Base-by-base conservation (phyloP, 768 basidiomycete species). In the Leccinum disarticulatum region DNA sequence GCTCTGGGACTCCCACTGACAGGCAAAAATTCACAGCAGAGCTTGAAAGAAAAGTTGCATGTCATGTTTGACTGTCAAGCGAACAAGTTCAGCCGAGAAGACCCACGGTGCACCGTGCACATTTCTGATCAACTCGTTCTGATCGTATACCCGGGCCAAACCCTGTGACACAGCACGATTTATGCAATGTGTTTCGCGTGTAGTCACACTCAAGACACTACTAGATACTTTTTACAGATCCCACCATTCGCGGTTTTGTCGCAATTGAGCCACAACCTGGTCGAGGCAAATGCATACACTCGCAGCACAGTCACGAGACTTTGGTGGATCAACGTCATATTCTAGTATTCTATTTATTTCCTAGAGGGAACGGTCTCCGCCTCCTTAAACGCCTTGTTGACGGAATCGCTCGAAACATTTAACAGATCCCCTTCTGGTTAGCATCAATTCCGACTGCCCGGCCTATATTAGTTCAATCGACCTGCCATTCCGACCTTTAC, bases 401-500 rank as follows among this genome's bases (percentile, higher is more conserved):
- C 49, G 56, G 6, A 57, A 47, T 27, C 28, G 4, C 55, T 55
- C 19, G 30, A 35, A 57, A 51, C 33, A 35, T 35, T 35, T 13
- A 35, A 35, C 51, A 55, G 52, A 46, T 56, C 48, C 49, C 49
- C 60, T 61, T 57, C 31, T 59, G 56, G 38, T 57, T 50, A 49
- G 33, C 27, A 31, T 55, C 53, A 14, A 31, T 36, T n/a, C 64
- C 64, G 61, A 56, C 3, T 27, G 6, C 38, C 36, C 14, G 36
- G 61, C 54, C 56, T 63, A 61, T 67, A 60, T 59, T 22, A 61
- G 38, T 58, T 54, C 27, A n/a, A 17, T 41, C 15, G 5, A 46
- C 46, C 36, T 52, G 25, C 38, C 36, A 33, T 27, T 43, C 13
- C 14, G 33, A 35, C 13, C n/a, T 2, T 8, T 17, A 30, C 41